phyloP scores from a whole-genome alignment of 345 rosid genomes.

The Eucalyptus virginea region DNA sequence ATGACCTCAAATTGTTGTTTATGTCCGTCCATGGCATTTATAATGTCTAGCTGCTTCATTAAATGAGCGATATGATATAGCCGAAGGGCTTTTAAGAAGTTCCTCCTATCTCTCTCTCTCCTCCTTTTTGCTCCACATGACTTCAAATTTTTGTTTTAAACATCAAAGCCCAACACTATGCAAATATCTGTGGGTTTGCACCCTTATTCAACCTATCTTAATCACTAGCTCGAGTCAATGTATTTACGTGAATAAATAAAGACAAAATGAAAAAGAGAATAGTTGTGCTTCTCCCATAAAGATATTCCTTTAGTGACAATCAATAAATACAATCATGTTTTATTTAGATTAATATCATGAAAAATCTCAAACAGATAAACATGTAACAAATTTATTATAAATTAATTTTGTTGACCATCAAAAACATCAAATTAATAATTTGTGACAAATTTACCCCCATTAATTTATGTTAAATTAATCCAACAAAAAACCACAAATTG shows the following conservation, averaged over 20 bases:
- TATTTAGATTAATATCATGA: too few relatives aligned
- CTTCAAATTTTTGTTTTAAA: background rate
- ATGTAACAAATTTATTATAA: too few relatives aligned
- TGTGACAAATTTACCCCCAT: too few relatives aligned
- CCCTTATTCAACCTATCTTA: background rate
- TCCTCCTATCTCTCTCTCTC: background rate
- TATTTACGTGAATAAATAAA: too few relatives aligned
- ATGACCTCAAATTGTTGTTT: background rate
- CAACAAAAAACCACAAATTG: too few relatives aligned
- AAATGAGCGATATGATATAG: background rate
- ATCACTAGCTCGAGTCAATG: background rate
- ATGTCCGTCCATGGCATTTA: rapidly evolving
- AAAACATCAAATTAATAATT: too few relatives aligned
- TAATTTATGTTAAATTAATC: too few relatives aligned
- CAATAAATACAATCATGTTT: background rate
- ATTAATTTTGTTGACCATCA: too few relatives aligned
- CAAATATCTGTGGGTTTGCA: background rate
- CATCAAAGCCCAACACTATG: background rate
- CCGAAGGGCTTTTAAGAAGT: background rate
- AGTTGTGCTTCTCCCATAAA: too few relatives aligned
- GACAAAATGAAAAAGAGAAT: too few relatives aligned
- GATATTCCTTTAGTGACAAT: too few relatives aligned
- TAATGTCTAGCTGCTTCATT: background rate
- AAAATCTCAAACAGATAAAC: too few relatives aligned
- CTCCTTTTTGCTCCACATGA: rapidly evolving